These are phyloP conservation scores for Debaryomyces udenii DNA, from an alignment of 1,139 yeast genomes.

Conservation along the genomic window DNA sequence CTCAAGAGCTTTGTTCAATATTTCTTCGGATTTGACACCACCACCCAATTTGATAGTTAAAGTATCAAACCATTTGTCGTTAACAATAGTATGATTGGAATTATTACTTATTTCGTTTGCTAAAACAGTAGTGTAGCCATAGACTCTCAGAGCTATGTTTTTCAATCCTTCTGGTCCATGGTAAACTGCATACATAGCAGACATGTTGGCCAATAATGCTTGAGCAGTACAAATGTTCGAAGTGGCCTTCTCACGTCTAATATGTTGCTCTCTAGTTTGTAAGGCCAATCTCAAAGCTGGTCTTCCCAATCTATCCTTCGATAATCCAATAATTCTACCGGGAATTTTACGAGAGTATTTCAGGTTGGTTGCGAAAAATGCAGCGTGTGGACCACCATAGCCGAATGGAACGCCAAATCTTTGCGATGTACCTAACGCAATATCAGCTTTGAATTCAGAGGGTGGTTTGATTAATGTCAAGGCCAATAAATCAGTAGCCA, in stretches of 20 bases:
- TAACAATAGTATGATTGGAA: constrained; percentile 53
- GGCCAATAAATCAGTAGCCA: constrained; percentile 89
- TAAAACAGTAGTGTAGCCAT: constrained; percentile 72
- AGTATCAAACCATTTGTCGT: constrained; percentile 83
- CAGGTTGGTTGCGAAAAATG: constrained; percentile 84
- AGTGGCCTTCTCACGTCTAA: constrained; percentile 95
- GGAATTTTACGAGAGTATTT: constrained; percentile 90
- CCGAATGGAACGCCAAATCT: constrained; percentile 98
- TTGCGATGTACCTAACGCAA: constrained; percentile 90
- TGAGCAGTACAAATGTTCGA: constrained; percentile 98
- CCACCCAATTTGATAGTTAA: constrained; percentile 64
- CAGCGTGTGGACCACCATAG: constrained; percentile 99
- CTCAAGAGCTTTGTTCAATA: constrained; percentile 62
- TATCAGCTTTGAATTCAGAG: constrained; percentile 84
- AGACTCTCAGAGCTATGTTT: constrained; percentile 76
- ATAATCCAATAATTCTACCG: constrained; percentile 91
- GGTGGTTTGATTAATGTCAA: constrained; percentile 86
- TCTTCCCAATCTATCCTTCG: constrained; percentile 89
- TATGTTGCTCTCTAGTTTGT: constrained; percentile 98
- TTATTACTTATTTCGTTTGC: constrained; percentile 56
- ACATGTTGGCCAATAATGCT: constrained; percentile 91
- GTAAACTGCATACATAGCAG: constrained; percentile 94
- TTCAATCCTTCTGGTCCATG: constrained; percentile 93
- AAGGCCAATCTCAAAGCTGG: constrained; percentile 88
- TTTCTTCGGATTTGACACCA: constrained; percentile 54